Conservation (phyloP, 805 yeast species). For the Starmerella asiatica region DNA sequence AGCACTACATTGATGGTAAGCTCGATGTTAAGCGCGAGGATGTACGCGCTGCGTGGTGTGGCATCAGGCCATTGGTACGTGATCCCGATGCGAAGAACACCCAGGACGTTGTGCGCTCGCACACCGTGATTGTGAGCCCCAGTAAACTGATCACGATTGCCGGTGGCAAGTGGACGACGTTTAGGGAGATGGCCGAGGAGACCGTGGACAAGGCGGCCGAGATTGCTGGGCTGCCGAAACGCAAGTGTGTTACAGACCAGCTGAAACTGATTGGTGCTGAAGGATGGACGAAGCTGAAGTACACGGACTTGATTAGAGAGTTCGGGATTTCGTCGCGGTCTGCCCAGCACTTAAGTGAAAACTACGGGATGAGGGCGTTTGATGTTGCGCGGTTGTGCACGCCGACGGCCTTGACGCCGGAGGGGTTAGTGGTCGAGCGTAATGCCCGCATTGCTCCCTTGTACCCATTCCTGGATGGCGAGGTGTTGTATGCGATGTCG, state of each 20-base stretch:
- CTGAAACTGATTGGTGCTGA: conserved; percentile 67
- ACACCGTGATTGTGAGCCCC: conserved; percentile 57
- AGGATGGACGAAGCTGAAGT: conserved; percentile 57
- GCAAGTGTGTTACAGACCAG: conserved; percentile 39
- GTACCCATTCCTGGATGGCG: conserved; percentile 79
- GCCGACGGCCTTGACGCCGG: conserved; percentile 24
- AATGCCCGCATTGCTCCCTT: conserved; percentile 20
- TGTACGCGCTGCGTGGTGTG: conserved; percentile 92
- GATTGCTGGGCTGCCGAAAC: conserved; percentile 23
- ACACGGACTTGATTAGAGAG: conserved; percentile 67
- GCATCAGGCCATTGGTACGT: conserved; percentile 86
- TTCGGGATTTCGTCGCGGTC: conserved; percentile 58
- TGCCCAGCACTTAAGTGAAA: conserved; percentile 68
- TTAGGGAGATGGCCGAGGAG: conserved; percentile 95
- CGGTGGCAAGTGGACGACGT: conserved; percentile 98
- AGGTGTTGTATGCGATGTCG: conserved; percentile 63
- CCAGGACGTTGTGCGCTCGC: conserved; percentile 84
- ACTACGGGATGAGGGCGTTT: conserved; percentile 77
- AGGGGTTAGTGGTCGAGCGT: conserved; percentile 37
- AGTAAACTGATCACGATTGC: conserved; percentile 76
- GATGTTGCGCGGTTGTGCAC: conserved; percentile 47
- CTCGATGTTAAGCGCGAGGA: conserved; percentile 82
- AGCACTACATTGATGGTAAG: conserved; percentile 60
- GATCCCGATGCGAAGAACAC: conserved; percentile 53
- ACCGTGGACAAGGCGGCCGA: conserved; percentile 59